These are phyloP conservation scores for Geotrichum ghanense DNA, from an alignment of 805 yeast species.

Conservation along the genomic window DNA sequence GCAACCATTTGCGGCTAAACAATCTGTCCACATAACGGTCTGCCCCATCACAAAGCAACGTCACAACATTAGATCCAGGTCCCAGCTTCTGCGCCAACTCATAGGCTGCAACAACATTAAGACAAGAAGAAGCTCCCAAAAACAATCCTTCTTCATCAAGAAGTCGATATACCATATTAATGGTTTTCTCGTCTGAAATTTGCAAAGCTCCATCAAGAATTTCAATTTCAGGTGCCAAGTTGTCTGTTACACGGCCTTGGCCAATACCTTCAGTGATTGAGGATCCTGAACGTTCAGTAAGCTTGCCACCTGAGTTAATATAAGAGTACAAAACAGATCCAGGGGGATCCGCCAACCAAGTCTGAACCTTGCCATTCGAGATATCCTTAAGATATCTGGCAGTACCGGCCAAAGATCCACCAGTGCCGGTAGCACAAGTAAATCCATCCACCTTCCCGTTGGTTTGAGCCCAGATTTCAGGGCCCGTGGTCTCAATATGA, in stretches of 20 bases:
- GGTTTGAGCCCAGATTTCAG: conserved; percentile 82
- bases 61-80: conserved; percentile 78
- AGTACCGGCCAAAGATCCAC: conserved; percentile 84
- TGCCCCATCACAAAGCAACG: conserved; percentile 83
- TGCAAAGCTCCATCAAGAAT: conserved; percentile 70
- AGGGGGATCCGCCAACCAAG: conserved; percentile 85
- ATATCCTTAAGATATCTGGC: conserved; percentile 66
- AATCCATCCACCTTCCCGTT: conserved; percentile 71
- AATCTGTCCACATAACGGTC: conserved; percentile 78
- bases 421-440: conserved; percentile 88
- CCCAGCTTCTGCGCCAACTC: conserved; percentile 57
- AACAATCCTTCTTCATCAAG: conserved; percentile 85
- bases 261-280: conserved; percentile 96
- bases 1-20: conserved; percentile 68
- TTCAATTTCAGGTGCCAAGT: conserved; percentile 60
- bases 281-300: conserved; percentile 62
- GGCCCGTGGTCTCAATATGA: conserved; percentile 84
- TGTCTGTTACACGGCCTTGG: conserved; percentile 84
- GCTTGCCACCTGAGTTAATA: conserved; percentile 57
- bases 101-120: conserved; percentile 83
- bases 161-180: conserved; percentile 71
- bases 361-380: conserved; percentile 48
- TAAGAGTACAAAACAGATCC: conserved; percentile 79
- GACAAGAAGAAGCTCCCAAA: conserved; percentile 82
- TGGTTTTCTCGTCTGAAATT: conserved; percentile 70